These are phyloP conservation scores for Dissophora ornata DNA, from an alignment of 192 early-diverging fungal genomes.

Conservation along the genomic window DNA sequence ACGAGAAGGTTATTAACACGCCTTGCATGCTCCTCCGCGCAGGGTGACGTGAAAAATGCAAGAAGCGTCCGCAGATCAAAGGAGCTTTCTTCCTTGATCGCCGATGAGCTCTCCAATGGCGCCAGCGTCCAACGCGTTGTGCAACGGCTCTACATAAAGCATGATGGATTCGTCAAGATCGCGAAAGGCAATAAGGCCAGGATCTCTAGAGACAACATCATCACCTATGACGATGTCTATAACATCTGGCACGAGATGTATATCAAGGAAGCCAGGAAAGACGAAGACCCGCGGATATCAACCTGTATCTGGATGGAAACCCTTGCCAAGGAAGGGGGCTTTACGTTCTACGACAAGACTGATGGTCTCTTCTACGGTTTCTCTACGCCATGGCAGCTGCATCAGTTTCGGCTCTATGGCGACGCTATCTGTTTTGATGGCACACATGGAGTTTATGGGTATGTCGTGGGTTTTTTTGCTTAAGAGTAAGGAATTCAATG, in stretches of 20 bases:
- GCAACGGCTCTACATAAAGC: no score
- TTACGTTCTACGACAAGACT: background rate
- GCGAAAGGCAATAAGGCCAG: background rate
- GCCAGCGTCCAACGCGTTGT: no score
- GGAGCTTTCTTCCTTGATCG: no score
- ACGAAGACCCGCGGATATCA: background rate
- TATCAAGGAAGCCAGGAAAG: background rate
- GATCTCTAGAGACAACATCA: background rate
- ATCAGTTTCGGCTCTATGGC: background rate
- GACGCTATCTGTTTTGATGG: conserved; percentile 7
- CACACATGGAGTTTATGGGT: no score
- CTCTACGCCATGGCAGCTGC: conserved; percentile 5
- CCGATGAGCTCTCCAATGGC: no score
- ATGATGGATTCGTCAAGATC: no score
- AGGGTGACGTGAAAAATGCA: no score
- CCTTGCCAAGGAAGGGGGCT: background rate
- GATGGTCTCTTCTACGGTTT: conserved; percentile 1
- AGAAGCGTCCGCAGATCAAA: no score
- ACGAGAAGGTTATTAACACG: no score
- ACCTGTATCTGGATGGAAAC: background rate
- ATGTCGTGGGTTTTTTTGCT: no score
- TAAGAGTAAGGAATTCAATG: no score
- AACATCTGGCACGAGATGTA: background rate
- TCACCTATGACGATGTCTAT: conserved; percentile 6
- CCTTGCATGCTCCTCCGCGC: no score